phyloP scores from a whole-genome alignment of 805 yeast species.

The Wickerhamomyces xylosicus region DNA sequence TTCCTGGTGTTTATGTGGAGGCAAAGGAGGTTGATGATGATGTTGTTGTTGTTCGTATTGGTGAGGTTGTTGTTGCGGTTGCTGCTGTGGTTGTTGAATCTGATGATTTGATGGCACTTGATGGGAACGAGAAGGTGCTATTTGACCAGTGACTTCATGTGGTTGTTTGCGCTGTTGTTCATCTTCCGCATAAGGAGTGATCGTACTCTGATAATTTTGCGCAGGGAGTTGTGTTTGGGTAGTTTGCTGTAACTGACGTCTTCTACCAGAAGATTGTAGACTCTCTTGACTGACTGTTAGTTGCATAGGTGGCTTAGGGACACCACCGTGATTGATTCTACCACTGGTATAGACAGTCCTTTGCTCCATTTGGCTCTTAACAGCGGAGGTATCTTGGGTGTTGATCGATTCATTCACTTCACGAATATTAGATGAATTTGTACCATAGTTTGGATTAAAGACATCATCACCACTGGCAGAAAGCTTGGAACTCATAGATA shows the following conservation, averaged over 20 bases:
- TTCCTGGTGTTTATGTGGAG: constrained; percentile 1
- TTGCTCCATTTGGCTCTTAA: too few relatives aligned
- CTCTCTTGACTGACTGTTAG: not conserved
- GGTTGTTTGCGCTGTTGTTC: constrained; percentile 2
- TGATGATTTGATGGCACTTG: constrained; percentile 13
- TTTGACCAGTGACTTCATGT: not conserved
- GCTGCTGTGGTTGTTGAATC: constrained; percentile 4
- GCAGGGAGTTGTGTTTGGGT: too few relatives aligned
- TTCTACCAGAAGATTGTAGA: too few relatives aligned
- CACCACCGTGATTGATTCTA: constrained; percentile 10
- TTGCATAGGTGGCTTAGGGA: constrained; percentile 2
- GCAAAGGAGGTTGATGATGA: not conserved
- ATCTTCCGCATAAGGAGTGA: too few relatives aligned
- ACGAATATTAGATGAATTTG: constrained; percentile 6
- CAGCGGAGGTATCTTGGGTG: constrained; percentile 1
- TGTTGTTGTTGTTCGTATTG: constrained; percentile 3
- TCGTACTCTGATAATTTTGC: too few relatives aligned
- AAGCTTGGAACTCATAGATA: constrained; percentile 4
- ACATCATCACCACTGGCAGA: constrained; percentile 8
- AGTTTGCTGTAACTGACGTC: too few relatives aligned
- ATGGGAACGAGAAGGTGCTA: constrained; percentile 5
- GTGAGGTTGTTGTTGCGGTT: constrained; percentile 2
- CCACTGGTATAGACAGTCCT: constrained; percentile 15
- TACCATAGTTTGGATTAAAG: constrained; percentile 19
- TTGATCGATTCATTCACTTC: constrained; percentile 10